Evolutionary conservation across 305 asterid genomes (phyloP), one percentile per base, ranked within the genome.

Genomic region (Plantago rigida): DNA sequence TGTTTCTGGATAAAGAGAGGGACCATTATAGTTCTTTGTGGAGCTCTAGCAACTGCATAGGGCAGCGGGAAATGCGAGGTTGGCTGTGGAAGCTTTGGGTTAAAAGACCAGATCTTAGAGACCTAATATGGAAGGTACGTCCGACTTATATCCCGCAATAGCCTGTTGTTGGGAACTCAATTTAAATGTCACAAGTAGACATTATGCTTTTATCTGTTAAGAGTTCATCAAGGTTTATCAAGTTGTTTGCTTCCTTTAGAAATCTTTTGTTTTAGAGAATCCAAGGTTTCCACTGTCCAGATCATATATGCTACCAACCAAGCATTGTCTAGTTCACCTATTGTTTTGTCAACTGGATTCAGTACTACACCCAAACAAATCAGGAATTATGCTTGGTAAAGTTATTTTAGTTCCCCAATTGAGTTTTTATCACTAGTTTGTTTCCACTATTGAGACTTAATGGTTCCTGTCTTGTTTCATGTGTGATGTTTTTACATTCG

Each of bases 41-140:
- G 99, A 77, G 93, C 81, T 71, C 85, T 65, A 77, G 95, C 69
- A 88, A 88, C 76, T 75, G 84, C 73, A 88, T 92, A 63, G 99
- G 94, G 66, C 95, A 88, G 67, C 78, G 99, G 69, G 95, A 92
- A 83, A 79, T 92, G 95, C 79, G 99, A 78, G 89, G 72, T 69
- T 92, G 96, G 99, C 71, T 88, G 54, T 76, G 78, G 62, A 89
- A 79, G 74, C 99, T 88, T 62, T 92, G 99, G 99, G 73, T 74
- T 56, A 75, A 72, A 68, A 83, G 79, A 72, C 95, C 95, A 44
- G 86, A 59, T 65, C 78, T 78, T 56, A 78, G 96, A 75, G 94
- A 83, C 74, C 83, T 88, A 62, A 73, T 88, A 68, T 92, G 99
- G 99, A 88, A 84, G 99, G 99, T 92, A 84, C 52, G 29, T 24